A percentile compares a stretch with the other conserved stretches of the same genome.
These are phyloP conservation scores for Lactuca sativa DNA, from an alignment of 129 eudicot species.

Conservation along the genomic window DNA sequence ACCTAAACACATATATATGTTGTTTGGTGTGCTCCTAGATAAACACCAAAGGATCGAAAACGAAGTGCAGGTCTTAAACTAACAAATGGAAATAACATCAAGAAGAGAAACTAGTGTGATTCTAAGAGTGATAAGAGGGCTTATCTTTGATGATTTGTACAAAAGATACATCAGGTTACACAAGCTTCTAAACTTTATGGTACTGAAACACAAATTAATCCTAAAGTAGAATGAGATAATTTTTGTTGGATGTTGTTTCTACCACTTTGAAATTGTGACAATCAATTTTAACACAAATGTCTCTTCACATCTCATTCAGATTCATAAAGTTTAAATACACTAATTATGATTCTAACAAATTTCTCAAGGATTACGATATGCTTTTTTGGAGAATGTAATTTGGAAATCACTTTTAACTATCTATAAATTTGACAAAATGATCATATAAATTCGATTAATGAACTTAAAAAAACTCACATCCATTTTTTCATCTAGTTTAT, in stretches of 20 bases:
- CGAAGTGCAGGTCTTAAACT: too few species aligned
- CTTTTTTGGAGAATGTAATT: too few species aligned
- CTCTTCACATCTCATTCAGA: too few species aligned
- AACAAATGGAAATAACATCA: neutral
- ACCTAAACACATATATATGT: too few species aligned
- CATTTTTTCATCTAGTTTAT: neutral
- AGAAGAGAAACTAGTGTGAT: conserved; percentile 1
- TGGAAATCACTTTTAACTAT: too few species aligned
- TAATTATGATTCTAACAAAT: too few species aligned
- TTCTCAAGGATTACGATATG: too few species aligned
- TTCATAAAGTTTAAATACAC: too few species aligned
- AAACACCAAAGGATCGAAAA: too few species aligned
- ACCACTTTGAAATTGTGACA: neutral
- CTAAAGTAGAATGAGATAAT: neutral
- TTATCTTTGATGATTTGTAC: conserved; percentile 35
- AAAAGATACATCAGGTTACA: conserved; percentile 34
- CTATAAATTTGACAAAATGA: too few species aligned
- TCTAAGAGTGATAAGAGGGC: conserved; percentile 41
- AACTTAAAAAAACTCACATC: neutral
- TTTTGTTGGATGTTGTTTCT: neutral
- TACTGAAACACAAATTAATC: conserved; percentile 46
- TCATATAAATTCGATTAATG: neutral
- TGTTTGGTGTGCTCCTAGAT: too few species aligned
- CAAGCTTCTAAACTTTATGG: conserved; percentile 37
- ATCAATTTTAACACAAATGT: too few species aligned